phyloP scores from a whole-genome alignment of 2,329 filamentous ascomycete genomes.

The Rutstroemia sp. region DNA sequence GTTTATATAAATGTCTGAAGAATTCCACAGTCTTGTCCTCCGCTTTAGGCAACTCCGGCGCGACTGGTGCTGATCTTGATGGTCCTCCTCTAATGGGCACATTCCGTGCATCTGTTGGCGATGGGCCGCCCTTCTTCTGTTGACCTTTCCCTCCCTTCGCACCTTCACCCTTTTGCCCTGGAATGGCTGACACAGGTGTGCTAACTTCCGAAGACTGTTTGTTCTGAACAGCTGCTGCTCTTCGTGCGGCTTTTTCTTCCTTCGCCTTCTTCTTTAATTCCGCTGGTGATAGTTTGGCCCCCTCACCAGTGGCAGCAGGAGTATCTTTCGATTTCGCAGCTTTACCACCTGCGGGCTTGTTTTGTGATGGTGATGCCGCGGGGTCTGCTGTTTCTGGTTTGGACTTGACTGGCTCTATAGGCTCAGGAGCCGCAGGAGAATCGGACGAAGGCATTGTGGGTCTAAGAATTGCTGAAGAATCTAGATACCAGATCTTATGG shows the following conservation, averaged over 20 bases:
- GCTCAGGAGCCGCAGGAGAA: conserved; percentile 10
- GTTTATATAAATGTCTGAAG: conserved; percentile 78
- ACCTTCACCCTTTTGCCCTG: conserved; percentile 23
- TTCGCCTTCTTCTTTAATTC: conserved; percentile 77
- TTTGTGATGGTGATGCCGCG: conserved; percentile 6
- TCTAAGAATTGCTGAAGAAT: background rate
- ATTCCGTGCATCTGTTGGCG: conserved; percentile 24
- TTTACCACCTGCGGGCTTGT: conserved; percentile 10
- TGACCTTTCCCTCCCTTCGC: conserved; percentile 32
- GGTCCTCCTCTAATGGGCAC: conserved; percentile 22
- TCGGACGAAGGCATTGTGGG: conserved; percentile 17
- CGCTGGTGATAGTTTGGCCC: conserved; percentile 50
- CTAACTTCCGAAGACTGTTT: conserved; percentile 33
- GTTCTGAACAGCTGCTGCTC: conserved; percentile 62
- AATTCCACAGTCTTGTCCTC: conserved; percentile 63
- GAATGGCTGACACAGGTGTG: conserved; percentile 14
- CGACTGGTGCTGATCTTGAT: conserved; percentile 25
- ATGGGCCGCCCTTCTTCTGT: conserved; percentile 28
- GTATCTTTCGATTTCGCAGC: conserved; percentile 8
- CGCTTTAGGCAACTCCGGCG: conserved; percentile 43
- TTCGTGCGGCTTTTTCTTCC: conserved; percentile 81
- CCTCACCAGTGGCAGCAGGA: conserved; percentile 20
- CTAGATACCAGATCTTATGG: background rate
- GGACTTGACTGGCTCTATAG: conserved; percentile 6
- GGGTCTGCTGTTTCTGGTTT: background rate